Evolutionary conservation across 208 protist species (phyloP).

Genomic region (Strigomonas culicis): DNA sequence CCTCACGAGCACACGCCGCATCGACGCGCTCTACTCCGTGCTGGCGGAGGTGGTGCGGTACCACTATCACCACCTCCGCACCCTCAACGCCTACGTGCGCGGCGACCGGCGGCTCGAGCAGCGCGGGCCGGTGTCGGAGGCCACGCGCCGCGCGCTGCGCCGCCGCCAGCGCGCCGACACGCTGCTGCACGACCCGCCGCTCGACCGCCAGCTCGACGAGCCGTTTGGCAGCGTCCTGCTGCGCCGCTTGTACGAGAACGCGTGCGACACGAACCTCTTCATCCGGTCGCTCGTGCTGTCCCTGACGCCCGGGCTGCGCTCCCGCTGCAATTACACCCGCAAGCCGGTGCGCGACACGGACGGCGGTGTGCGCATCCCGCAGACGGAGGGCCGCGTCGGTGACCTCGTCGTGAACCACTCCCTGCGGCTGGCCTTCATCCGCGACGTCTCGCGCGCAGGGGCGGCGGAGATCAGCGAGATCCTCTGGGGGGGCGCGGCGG

Average conservation of each 20-base stretch:
- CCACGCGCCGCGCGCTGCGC: background rate
- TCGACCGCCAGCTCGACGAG: conserved; percentile 66
- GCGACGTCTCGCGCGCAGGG: conserved; percentile 33
- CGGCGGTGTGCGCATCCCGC: background rate
- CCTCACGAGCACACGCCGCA: conserved; percentile 42
- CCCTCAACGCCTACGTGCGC: conserved; percentile 44
- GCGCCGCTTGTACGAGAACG: conserved; percentile 46
- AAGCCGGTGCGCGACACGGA: conserved; percentile 4
- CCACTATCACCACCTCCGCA: conserved; percentile 47
- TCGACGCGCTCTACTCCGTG: conserved; percentile 48
- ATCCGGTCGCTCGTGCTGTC: conserved; percentile 63
- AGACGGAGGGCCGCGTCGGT: conserved; percentile 26
- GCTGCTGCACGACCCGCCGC: conserved; percentile 43
- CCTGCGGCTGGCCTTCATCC: conserved; percentile 43
- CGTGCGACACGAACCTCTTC: conserved; percentile 55
- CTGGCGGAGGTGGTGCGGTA: conserved; percentile 73
- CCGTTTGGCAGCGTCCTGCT: conserved; percentile 68
- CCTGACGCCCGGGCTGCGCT: conserved; percentile 67
- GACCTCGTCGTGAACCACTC: conserved; percentile 59
- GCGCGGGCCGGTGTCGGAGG: conserved; percentile 4
- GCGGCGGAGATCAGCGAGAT: conserved; percentile 13
- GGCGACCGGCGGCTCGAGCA: conserved; percentile 25
- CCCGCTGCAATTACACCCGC: conserved; percentile 58
- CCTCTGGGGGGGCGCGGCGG: too few relatives aligned
- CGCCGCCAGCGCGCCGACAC: conserved; percentile 30